Percentiles rank a stretch among this genome's conserved stretches.
phyloP scores from a whole-genome alignment of 2,329 filamentous ascomycete genomes.

The Cytospora mali region DNA sequence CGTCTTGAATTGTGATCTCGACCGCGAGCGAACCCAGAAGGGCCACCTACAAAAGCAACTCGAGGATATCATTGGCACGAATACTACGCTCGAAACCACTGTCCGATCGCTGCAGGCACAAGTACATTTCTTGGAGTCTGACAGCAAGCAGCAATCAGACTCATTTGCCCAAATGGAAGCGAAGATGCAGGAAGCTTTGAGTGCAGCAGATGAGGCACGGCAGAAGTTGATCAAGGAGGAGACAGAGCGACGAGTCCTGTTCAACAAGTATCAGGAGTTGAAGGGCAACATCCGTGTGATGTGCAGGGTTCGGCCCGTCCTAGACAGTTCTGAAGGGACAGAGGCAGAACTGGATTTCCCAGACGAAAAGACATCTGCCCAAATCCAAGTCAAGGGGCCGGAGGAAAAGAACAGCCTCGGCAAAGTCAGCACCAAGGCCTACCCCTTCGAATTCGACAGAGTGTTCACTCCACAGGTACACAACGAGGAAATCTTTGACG shows the following conservation, averaged over 20 bases:
- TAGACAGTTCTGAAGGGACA: slow-evolving; percentile 61
- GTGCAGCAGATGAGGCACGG: slow-evolving; percentile 68
- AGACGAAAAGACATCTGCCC: slow-evolving; percentile 80
- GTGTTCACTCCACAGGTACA: slow-evolving; percentile 79
- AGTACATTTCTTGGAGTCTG: slow-evolving; percentile 87
- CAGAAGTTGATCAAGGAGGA: slow-evolving; percentile 90
- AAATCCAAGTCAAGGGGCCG: slow-evolving; percentile 80
- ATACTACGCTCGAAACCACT: slow-evolving; percentile 71
- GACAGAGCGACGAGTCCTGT: slow-evolving; percentile 83
- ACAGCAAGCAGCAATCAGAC: slow-evolving; percentile 85
- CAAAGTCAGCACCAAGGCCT: slow-evolving; percentile 73
- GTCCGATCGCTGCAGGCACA: slow-evolving; percentile 77
- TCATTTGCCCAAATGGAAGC: slow-evolving; percentile 81
- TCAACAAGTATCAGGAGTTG: slow-evolving; percentile 97
- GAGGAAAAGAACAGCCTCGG: slow-evolving; percentile 83
- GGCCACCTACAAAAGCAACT: slow-evolving; percentile 54
- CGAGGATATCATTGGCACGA: slow-evolving; percentile 61
- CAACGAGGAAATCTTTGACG: slow-evolving; percentile 88
- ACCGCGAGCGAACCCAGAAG: slow-evolving; percentile 67
- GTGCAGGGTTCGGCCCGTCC: slow-evolving; percentile 84
- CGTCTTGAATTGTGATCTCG: slow-evolving; percentile 51
- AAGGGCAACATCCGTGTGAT: slow-evolving; percentile 99
- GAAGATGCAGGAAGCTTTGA: slow-evolving; percentile 76
- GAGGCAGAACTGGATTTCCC: slow-evolving; percentile 79
- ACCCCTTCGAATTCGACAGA: slow-evolving; percentile 88